Conservation (phyloP, 2,329 filamentous ascomycete species). For the Aspergillus pseudotamarii region DNA sequence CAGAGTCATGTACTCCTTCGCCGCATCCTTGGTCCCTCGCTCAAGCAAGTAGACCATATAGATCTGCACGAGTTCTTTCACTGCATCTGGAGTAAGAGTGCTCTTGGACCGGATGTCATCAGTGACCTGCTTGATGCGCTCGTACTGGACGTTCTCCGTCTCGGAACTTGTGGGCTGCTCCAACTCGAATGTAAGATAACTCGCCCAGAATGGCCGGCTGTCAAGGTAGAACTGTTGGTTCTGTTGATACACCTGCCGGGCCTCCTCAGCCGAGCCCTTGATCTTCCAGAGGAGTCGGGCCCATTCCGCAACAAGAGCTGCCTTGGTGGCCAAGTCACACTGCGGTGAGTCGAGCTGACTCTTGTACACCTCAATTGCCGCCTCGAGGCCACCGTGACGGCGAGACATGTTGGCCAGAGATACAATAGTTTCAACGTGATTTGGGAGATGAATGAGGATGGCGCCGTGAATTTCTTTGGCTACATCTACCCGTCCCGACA, state of each 20-base stretch:
- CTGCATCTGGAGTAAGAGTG: conserved; percentile 65
- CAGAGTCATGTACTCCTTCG: conserved; percentile 80
- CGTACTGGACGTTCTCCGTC: conserved; percentile 66
- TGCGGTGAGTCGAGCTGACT: conserved; percentile 73
- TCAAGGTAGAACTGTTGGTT: conserved; percentile 84
- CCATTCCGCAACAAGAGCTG: conserved; percentile 85
- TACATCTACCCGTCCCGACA: conserved; percentile 72
- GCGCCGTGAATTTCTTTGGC: conserved; percentile 83
- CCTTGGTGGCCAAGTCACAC: conserved; percentile 78
- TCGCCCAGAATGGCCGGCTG: conserved; percentile 86
- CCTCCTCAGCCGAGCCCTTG: conserved; percentile 78
- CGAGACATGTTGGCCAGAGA: conserved; percentile 86
- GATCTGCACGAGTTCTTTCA: conserved; percentile 73
- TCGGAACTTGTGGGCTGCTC: conserved; percentile 72
- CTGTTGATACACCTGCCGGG: conserved; percentile 78
- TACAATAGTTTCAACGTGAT: conserved; percentile 83
- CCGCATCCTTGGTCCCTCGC: conserved; percentile 77
- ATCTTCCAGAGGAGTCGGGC: conserved; percentile 84
- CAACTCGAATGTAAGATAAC: conserved; percentile 86
- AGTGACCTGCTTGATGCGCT: conserved; percentile 79
- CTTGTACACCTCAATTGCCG: conserved; percentile 82
- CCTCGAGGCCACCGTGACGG: conserved; percentile 79
- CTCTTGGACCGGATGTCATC: conserved; percentile 74
- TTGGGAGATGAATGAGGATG: conserved; percentile 74
- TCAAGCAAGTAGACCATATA: conserved; percentile 87